Percentiles rank a stretch among this genome's conserved stretches.
phyloP scores from a whole-genome alignment of 2,329 filamentous ascomycete genomes.

The Tolypocladium capitatum region DNA sequence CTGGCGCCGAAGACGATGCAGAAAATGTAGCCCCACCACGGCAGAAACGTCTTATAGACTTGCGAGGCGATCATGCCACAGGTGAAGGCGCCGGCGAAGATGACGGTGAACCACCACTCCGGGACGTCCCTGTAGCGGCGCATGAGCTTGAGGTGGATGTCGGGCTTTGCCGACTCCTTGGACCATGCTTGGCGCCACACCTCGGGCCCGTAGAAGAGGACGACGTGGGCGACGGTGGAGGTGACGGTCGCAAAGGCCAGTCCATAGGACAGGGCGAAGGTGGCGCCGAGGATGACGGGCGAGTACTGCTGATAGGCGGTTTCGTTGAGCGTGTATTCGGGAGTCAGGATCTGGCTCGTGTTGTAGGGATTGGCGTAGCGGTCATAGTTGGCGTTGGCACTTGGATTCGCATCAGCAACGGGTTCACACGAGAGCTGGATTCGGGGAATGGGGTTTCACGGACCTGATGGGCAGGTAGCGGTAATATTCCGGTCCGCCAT shows the following conservation, averaged over 20 bases:
- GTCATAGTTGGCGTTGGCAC: not conserved
- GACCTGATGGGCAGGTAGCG: not conserved
- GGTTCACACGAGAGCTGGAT: not conserved
- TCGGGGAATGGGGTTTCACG: not conserved
- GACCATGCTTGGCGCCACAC: constrained; percentile 18
- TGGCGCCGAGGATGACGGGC: constrained; percentile 36
- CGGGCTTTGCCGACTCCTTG: constrained; percentile 19
- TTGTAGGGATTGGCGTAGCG: constrained; percentile 34
- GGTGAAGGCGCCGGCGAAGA: constrained; percentile 32
- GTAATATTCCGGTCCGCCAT: not conserved
- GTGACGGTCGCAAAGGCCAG: constrained; percentile 42
- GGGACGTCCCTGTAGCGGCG: constrained; percentile 38
- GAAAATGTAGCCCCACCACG: constrained; percentile 27
- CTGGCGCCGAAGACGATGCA: constrained; percentile 23
- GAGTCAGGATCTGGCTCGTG: constrained; percentile 37
- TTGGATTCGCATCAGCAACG: not conserved
- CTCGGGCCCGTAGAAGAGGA: constrained; percentile 36
- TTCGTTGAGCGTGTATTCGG: constrained; percentile 36
- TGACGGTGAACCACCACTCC: constrained; percentile 38
- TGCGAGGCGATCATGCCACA: constrained; percentile 24
- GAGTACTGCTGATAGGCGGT: constrained; percentile 44
- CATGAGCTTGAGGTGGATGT: constrained; percentile 42
- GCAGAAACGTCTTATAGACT: constrained; percentile 22
- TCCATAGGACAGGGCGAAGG: constrained; percentile 39
- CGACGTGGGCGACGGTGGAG: constrained; percentile 35